Conservation (phyloP, 495 filamentous ascomycete species). For the Jackrogersella multiformis region DNA sequence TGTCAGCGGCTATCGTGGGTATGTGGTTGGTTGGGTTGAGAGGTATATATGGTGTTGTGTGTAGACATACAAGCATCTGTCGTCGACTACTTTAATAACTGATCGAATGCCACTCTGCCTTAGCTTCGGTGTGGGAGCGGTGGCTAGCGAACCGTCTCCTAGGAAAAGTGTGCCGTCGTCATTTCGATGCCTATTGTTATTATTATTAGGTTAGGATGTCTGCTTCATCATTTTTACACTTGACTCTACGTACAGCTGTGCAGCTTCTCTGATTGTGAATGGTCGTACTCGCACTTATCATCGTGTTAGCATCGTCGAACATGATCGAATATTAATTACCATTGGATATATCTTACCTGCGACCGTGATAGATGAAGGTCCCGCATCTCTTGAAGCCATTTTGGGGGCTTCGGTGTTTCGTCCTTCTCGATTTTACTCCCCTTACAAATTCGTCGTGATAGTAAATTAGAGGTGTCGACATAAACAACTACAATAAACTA, state of each 20-base stretch:
- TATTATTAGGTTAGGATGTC: slow-evolving; percentile 30
- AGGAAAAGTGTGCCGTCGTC: slow-evolving; percentile 93
- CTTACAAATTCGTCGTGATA: slow-evolving; percentile 15
- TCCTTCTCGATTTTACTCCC: slow-evolving; percentile 15
- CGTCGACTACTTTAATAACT: slow-evolving; percentile 96
- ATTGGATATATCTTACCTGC: slow-evolving; percentile 59
- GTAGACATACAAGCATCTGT: slow-evolving; percentile 89
- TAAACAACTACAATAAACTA: slow-evolving; percentile 28
- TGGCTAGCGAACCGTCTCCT: slow-evolving; percentile 91
- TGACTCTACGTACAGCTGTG: slow-evolving; percentile 62
- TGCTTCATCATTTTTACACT: background rate
- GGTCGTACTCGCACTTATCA: slow-evolving; percentile 86
- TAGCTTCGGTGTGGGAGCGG: slow-evolving; percentile 82
- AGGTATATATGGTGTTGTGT: too few species aligned
- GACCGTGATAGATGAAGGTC: slow-evolving; percentile 53
- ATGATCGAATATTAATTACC: slow-evolving; percentile 38
- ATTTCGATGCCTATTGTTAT: slow-evolving; percentile 66
- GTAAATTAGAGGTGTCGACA: slow-evolving; percentile 32
- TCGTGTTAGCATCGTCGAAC: slow-evolving; percentile 33
- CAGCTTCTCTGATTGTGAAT: slow-evolving; percentile 83
- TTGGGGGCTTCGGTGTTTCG: slow-evolving; percentile 17
- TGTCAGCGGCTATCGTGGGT: background rate
- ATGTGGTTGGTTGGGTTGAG: background rate
- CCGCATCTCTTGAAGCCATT: slow-evolving; percentile 50
- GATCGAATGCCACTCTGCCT: slow-evolving; percentile 85